Conservation (phyloP, 306 rosid genomes). For the Prunus kanzakura region DNA sequence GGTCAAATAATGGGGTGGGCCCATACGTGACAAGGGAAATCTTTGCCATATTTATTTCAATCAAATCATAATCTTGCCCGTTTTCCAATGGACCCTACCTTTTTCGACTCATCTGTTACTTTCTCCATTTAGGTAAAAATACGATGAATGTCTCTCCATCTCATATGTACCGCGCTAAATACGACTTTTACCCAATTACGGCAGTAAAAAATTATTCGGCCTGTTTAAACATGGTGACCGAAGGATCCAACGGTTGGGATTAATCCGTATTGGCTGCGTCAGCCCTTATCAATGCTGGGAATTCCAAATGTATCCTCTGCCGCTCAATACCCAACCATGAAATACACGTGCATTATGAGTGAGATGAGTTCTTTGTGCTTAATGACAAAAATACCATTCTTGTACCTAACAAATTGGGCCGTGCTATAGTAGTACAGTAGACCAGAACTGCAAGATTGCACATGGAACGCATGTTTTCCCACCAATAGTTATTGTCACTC, state of each 20-base stretch:
- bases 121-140: background rate
- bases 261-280: background rate
- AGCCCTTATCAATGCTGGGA: background rate
- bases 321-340: background rate
- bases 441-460: background rate
- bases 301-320: slow-evolving; percentile 2
- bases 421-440: background rate
- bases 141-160: background rate
- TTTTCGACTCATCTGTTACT: background rate
- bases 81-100: background rate
- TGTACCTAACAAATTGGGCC: background rate
- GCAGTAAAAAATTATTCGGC: no score
- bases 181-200: no score
- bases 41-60: background rate
- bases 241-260: background rate
- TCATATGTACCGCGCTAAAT: no score
- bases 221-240: background rate
- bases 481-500: no score
- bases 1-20: background rate
- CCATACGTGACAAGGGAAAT: background rate
- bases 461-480: no score
- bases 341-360: slow-evolving; percentile 23
- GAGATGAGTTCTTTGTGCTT: background rate
- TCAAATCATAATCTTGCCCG: no score
- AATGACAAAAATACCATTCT: background rate